Evolutionary conservation across 352 stramenopile genomes (phyloP), one percentile per base, ranked within the genome.

Genomic region (Saprolegnia parasitica): DNA sequence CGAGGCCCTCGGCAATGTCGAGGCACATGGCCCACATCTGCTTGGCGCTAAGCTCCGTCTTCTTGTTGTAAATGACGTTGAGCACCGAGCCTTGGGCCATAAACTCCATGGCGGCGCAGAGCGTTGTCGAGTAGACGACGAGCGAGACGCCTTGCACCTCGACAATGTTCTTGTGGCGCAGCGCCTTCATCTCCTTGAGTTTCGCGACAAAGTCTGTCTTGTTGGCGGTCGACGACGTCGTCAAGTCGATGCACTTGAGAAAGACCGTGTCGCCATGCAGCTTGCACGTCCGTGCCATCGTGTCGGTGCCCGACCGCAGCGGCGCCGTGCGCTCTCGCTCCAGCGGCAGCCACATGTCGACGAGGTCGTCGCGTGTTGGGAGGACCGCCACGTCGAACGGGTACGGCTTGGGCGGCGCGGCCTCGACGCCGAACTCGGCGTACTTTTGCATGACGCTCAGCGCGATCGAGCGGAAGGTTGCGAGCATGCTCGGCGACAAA

Each of bases 201-300:
- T 21, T 24, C 4, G 49, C 58, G 13, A 67, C 16, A 26, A 67
- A 67, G 37, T 21, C 58, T 8, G 15, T 21, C 45, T 67, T 67
- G 13, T 21, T 40, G 26, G 13, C 13, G 16, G 39, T 55, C 18
- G 21, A 56, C n/a, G 58, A 37, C 37, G 23, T 23, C 23, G 23
- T 56, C n/a, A 67, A 56, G 29, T 67, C 58, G 20, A 67, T 55
- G 58, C 58, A 67, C 35, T 67, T 67, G 42, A 67, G 58, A 32
- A 67, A 67, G 15, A 56, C 58, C 29, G 52, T 55, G 39, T 23
- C 35, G 24, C 42, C 58, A 16, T 56, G 20, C 13, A 67, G 40
- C 37, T 39, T 56, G n/a, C 35, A 13, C 11, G 42, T 67, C 18
- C 35, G n/a, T 0, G 39, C 26, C 37, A 23, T 56, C 8, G 35